Base-by-base conservation (phyloP, 768 basidiomycete genomes). In the Piloderma croceum region DNA sequence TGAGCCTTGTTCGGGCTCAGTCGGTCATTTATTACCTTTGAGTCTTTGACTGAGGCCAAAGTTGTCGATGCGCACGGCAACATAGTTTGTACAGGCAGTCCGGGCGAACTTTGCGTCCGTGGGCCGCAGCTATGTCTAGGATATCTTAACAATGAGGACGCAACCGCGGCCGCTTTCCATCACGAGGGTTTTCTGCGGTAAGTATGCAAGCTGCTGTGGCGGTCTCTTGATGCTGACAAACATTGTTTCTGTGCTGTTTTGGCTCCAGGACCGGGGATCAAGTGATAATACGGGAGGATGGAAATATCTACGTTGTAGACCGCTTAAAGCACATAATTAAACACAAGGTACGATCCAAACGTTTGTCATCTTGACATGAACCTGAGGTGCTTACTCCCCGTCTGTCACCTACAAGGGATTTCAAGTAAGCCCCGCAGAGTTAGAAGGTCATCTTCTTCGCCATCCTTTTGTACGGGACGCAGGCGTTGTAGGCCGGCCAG, bases 231-330 rank as follows among this genome's bases (percentile, higher is more conserved):
- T n/a, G n/a, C n/a, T n/a, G n/a, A n/a, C n/a, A n/a, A n/a, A n/a
- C n/a, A n/a, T n/a, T n/a, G n/a, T n/a, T 41, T 42, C 6, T 18
- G 7, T 7, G 42, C 27, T 41, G 20, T 34, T 10, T 5, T 19
- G 68, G n/a, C n/a, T 60, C 71, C n/a, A 61, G 63, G 41, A 73
- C 69, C 0, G 71, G 71, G 2, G 71, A 73, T 42, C 68, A 74
- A 47, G 38, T 40, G 6, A 10, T 13, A 6, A 22, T 40, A 6
- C 17, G 33, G 12, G 22, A 33, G 15, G 38, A 40, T 6, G 38
- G 42, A 24, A 41, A 13, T 20, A 6, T 43, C 22, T 40, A 22
- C 21, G 20, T 42, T 31, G 43, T 20, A 23, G 42, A 45, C 34
- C 42, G 39, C 24, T 22, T 45, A 24, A 31, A 45, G 41, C 41